Conservation (phyloP, 495 filamentous ascomycete genomes). For the Podospora comata region DNA sequence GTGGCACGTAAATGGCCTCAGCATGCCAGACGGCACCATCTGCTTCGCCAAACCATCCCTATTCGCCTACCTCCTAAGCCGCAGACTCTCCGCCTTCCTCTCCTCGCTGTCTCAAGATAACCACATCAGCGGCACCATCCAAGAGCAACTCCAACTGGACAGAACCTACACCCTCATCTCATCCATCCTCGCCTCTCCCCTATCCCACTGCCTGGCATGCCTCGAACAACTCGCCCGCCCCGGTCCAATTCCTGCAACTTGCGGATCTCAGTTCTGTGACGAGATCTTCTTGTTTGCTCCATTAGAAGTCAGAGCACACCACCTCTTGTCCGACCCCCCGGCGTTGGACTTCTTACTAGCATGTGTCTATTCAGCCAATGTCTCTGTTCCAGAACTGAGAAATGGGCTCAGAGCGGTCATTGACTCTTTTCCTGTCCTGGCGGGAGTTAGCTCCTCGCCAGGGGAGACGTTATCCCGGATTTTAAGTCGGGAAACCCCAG, state of each 20-base stretch:
- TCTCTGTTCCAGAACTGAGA: background rate
- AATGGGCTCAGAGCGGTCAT: conserved; percentile 6
- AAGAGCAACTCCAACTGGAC: background rate
- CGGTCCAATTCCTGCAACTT: conserved; percentile 13
- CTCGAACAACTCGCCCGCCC: background rate
- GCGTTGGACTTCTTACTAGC: conserved; percentile 15
- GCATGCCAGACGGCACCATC: conserved; percentile 14
- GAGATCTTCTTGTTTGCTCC: conserved; percentile 14
- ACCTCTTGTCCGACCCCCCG: conserved; percentile 14
- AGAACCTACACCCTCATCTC: conserved; percentile 9
- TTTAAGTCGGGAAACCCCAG: background rate
- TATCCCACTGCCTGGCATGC: conserved; percentile 16
- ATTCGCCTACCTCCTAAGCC: conserved; percentile 19
- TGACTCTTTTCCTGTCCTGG: conserved; percentile 16
- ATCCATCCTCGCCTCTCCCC: conserved; percentile 6
- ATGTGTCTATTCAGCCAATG: conserved; percentile 11
- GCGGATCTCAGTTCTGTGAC: conserved; percentile 5
- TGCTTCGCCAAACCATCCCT: conserved; percentile 16
- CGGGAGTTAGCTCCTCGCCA: background rate
- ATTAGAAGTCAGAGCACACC: conserved; percentile 11
- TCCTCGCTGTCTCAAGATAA: background rate
- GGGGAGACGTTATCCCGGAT: conserved; percentile 13
- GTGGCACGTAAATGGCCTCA: conserved; percentile 6
- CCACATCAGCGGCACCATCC: background rate
- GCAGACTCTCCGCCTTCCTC: conserved; percentile 6